Evolutionary conservation across 129 eudicot species (phyloP).

Genomic region (Silybum marianum): DNA sequence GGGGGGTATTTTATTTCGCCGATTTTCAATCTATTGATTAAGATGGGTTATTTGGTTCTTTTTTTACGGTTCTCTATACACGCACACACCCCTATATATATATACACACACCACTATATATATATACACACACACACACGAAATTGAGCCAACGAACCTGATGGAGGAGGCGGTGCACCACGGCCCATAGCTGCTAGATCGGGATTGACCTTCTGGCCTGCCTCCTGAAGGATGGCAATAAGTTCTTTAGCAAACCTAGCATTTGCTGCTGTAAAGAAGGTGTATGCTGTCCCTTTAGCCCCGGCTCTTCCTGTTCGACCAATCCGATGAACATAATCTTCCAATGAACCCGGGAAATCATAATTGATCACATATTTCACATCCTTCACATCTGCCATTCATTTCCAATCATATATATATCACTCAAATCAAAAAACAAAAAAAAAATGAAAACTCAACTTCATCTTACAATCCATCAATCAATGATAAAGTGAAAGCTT

Average conservation of each 20-base stretch:
- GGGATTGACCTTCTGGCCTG: conserved; percentile 93
- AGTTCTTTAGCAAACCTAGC: conserved; percentile 98
- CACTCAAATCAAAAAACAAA: not conserved
- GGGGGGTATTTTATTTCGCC: too few relatives aligned
- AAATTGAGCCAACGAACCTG: conserved; percentile 51
- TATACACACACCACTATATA: too few relatives aligned
- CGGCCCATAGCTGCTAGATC: conserved; percentile 95
- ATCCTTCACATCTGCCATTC: conserved; percentile 87
- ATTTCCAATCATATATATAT: conserved; percentile 11
- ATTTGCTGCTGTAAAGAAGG: conserved; percentile 95
- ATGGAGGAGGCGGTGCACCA: conserved; percentile 89
- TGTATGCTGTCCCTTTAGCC: conserved; percentile 94
- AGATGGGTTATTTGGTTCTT: too few relatives aligned
- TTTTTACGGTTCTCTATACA: too few relatives aligned
- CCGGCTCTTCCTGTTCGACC: conserved; percentile 98
- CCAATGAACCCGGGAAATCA: conserved; percentile 93
- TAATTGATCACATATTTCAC: conserved; percentile 90
- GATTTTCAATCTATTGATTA: too few relatives aligned
- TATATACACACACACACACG: not conserved
- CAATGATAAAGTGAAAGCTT: not conserved
- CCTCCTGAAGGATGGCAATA: conserved; percentile 84
- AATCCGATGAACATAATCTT: conserved; percentile 96
- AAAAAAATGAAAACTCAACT: too few relatives aligned
- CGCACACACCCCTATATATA: not conserved
- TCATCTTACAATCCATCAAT: not conserved